Evolutionary conservation across 2,329 filamentous ascomycete species (phyloP), one percentile per base, ranked within the genome.

Genomic region (Claviceps sorghi): DNA sequence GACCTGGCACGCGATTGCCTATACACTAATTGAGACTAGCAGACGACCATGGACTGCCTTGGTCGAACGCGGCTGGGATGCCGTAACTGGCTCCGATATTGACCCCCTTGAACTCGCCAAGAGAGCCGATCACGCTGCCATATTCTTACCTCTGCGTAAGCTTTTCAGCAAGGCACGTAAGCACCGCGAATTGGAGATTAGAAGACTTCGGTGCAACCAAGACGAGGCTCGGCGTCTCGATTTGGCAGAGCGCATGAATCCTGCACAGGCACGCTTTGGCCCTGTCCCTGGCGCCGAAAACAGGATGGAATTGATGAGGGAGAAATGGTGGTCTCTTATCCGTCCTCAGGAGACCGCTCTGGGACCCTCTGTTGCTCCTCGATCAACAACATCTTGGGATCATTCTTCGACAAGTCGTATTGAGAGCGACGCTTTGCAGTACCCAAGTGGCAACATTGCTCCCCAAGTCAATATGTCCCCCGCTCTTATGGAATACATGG

Each of bases 131-230:
- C 70, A 76, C 42, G 65, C 70, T 10, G 71, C 72, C 0, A 72
- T 79, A 2, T 77, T 77, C 66, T 59, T 78, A 44, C 77, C 78
- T 0, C 64, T 82, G 48, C 72, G 72, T 47, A 78, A 74, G 56
- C 67, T 82, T 1, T 77, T 77, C 58, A 58, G 71, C 50, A 75
- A 75, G 55, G 76, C 77, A 0, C 70, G 68, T 42, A 72, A 68
- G 53, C 74, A 80, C 54, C 72, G 78, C 5, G 71, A 72, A 8
- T 64, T 68, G 0, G 77, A 81, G 59, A 65, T 80, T 11, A 59
- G 62, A 10, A 71, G 77, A 1, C 66, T 81, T 21, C 69, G 68
- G 22, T 65, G 65, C 1, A 67, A 80, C 41, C 72, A 71, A 0
- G 69, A 72, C 6, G 76, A 74, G 15, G 75, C 75, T 2, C 66